phyloP scores from a whole-genome alignment of 2,329 filamentous ascomycete species.

The Fusarium veterinarium region DNA sequence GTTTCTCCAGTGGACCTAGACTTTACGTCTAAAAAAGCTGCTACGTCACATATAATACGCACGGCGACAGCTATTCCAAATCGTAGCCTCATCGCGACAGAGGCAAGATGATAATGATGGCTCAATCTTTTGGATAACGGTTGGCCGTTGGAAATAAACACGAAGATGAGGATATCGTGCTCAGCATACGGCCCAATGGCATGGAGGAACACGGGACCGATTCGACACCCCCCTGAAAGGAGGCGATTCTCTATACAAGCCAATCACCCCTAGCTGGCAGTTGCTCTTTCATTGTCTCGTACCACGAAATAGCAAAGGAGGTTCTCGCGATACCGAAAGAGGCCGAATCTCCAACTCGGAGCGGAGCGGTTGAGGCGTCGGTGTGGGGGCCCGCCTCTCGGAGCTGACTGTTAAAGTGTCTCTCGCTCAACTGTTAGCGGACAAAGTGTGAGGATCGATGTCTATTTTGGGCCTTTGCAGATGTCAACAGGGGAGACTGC shows the following conservation, averaged over 20 bases:
- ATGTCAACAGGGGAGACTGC: conserved; percentile 35
- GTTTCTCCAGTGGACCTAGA: conserved; percentile 14
- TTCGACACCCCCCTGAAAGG: background rate
- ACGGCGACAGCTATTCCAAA: conserved; percentile 21
- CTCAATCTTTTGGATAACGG: background rate
- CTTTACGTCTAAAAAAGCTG: conserved; percentile 14
- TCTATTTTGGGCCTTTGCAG: conserved; percentile 41
- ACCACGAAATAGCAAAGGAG: conserved; percentile 8
- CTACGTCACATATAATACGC: conserved; percentile 41
- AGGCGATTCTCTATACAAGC: background rate
- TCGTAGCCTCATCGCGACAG: conserved; percentile 32
- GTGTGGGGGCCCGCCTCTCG: conserved; percentile 33
- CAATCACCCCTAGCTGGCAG: background rate
- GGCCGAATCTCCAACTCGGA: conserved; percentile 30
- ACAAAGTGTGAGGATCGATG: conserved; percentile 33
- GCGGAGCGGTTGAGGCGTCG: conserved; percentile 28
- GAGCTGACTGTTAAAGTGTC: conserved; percentile 20
- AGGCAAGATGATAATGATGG: conserved; percentile 4
- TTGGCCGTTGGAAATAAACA: background rate
- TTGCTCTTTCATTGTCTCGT: background rate
- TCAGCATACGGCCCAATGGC: conserved; percentile 5
- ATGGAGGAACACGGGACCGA: background rate
- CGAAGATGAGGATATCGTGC: conserved; percentile 14
- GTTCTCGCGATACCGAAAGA: conserved; percentile 29
- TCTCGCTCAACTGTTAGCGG: conserved; percentile 22